These are phyloP conservation scores for Saussurea involucrata DNA, from an alignment of 129 eudicot species.

Conservation along the genomic window DNA sequence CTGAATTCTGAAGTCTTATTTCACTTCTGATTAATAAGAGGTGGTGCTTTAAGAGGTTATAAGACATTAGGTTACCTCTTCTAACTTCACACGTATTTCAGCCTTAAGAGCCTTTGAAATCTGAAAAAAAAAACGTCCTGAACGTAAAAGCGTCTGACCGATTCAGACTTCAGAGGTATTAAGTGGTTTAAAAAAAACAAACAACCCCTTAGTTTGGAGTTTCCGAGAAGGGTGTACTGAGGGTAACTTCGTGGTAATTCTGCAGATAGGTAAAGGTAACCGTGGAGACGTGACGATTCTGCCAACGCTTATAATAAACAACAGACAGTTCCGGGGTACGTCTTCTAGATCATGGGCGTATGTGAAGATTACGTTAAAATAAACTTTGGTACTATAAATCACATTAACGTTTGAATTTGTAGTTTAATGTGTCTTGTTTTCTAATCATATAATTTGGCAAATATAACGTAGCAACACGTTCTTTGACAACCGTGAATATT, in stretches of 20 bases:
- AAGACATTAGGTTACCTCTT: too few relatives aligned
- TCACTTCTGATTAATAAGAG: too few relatives aligned
- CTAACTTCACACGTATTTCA: too few relatives aligned
- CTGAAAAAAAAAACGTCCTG: too few relatives aligned
- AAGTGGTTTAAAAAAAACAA: too few relatives aligned
- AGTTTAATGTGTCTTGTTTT: background rate
- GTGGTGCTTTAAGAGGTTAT: too few relatives aligned
- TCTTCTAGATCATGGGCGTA: background rate
- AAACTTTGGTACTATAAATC: background rate
- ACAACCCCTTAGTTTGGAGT: background rate
- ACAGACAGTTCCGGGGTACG: conserved; percentile 86
- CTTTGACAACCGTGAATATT: background rate
- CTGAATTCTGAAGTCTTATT: too few relatives aligned
- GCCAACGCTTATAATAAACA: conserved; percentile 91
- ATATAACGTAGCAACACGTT: background rate
- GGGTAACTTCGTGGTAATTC: conserved; percentile 7
- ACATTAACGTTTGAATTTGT: background rate
- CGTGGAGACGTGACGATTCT: conserved; percentile 94
- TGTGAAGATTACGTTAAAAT: background rate
- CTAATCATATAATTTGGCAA: background rate
- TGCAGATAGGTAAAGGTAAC: conserved; percentile 80
- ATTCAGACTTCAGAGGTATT: too few relatives aligned
- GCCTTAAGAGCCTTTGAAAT: too few relatives aligned
- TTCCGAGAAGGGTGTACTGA: background rate
- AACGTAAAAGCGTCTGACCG: too few relatives aligned